Evolutionary conservation across 805 yeast species (phyloP).

Genomic region (Wickerhamomyces pijperi): DNA sequence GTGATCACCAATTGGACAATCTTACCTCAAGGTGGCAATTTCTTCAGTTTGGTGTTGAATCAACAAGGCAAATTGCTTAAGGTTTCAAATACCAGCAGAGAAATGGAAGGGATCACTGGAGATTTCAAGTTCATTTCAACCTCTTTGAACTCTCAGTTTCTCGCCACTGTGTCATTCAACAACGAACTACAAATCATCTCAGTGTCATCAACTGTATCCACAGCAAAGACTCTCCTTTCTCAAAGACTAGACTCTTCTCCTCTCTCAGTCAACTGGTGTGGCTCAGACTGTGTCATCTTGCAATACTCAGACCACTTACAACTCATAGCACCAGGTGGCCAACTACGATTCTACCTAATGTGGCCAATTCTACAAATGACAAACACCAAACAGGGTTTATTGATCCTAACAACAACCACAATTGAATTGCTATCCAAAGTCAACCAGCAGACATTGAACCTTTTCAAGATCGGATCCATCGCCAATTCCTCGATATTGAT

Average conservation of each 20-base stretch:
- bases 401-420: constrained; percentile 41
- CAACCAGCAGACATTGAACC: constrained; percentile 38
- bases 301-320: constrained; percentile 49
- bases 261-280: constrained; percentile 51
- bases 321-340: constrained; percentile 60
- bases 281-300: constrained; percentile 69
- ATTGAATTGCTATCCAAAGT: constrained; percentile 61
- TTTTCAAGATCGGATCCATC: constrained; percentile 76
- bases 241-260: not conserved
- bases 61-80: constrained; percentile 2
- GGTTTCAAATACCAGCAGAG: no score
- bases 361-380: constrained; percentile 27
- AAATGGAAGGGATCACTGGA: not conserved
- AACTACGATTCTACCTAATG: constrained; percentile 39
- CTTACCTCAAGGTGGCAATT: not conserved
- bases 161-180: not conserved
- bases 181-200: not conserved
- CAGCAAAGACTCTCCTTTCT: not conserved
- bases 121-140: not conserved
- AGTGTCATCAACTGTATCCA: not conserved
- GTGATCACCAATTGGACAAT: not conserved
- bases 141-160: not conserved
- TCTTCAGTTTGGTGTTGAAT: constrained; percentile 6
- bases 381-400: constrained; percentile 61
- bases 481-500: constrained; percentile 72